Percentiles rank a stretch among this genome's conserved stretches.
These are phyloP conservation scores for Peterozyma xylosa DNA, from an alignment of 805 yeast genomes.

Conservation along the genomic window DNA sequence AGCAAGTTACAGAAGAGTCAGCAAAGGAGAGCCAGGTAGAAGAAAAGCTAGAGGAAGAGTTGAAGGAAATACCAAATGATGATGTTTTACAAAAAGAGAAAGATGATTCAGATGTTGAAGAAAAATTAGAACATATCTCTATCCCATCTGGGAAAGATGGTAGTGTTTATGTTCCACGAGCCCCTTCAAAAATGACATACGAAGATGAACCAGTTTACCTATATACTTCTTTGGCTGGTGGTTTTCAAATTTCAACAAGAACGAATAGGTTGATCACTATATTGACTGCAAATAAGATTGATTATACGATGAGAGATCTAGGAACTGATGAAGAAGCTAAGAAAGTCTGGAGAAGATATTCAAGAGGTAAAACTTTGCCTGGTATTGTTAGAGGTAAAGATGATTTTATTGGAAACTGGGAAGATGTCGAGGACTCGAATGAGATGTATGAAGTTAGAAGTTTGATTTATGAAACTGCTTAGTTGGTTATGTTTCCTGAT, in stretches of 20 bases:
- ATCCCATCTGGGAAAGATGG: slow-evolving; percentile 9
- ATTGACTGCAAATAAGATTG: slow-evolving; percentile 63
- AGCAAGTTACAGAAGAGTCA: slow-evolving; percentile 8
- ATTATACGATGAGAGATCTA: slow-evolving; percentile 64
- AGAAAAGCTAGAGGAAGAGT: slow-evolving; percentile 6
- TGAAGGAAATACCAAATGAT: slow-evolving; percentile 1
- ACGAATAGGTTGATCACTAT: slow-evolving; percentile 74
- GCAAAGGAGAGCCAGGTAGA: slow-evolving; percentile 11
- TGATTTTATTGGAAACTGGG: slow-evolving; percentile 78
- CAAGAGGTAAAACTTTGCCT: slow-evolving; percentile 70
- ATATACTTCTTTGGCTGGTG: slow-evolving; percentile 84
- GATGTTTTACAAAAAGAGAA: slow-evolving; percentile 3
- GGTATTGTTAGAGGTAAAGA: slow-evolving; percentile 81
- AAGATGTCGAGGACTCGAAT: slow-evolving; percentile 74
- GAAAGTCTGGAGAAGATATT: slow-evolving; percentile 71
- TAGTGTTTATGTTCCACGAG: slow-evolving; percentile 24
- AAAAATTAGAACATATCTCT: slow-evolving; percentile 1
- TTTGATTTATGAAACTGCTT: slow-evolving; percentile 57
- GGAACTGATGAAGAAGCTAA: slow-evolving; percentile 87
- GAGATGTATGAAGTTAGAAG: slow-evolving; percentile 66
- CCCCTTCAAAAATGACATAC: slow-evolving; percentile 21
- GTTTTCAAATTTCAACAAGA: slow-evolving; percentile 68
- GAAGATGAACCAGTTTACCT: slow-evolving; percentile 61
- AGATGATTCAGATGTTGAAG: slow-evolving; percentile 2
- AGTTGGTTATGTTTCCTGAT: slow-evolving; percentile 3